phyloP scores from a whole-genome alignment of 306 rosid genomes.

The Cucumis cinereus region DNA sequence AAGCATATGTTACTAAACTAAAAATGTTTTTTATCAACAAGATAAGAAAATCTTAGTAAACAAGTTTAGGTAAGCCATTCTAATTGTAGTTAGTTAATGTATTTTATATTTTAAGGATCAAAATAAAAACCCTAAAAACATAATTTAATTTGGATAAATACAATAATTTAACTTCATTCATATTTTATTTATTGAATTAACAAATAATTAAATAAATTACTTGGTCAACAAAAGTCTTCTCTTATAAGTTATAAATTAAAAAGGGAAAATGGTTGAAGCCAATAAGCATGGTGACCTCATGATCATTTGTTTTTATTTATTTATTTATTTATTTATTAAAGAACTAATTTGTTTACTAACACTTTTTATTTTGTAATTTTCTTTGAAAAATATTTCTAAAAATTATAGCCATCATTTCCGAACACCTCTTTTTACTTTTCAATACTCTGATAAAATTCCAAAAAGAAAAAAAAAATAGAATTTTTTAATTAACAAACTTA shows the following conservation, averaged over 20 bases:
- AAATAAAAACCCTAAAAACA: too few species aligned
- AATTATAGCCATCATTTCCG: background rate
- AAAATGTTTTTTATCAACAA: too few species aligned
- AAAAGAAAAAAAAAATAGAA: background rate
- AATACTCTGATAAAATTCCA: background rate
- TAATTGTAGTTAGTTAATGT: too few species aligned
- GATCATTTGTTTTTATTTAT: background rate
- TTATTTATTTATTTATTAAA: background rate
- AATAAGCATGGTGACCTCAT: background rate
- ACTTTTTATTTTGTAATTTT: background rate
- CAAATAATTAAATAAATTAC: background rate
- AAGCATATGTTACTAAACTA: too few species aligned
- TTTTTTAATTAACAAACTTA: background rate
- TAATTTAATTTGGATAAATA: too few species aligned
- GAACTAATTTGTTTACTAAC: background rate
- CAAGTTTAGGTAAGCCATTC: too few species aligned
- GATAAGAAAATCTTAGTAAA: too few species aligned
- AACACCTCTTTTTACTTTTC: background rate
- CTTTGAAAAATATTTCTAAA: background rate
- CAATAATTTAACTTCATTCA: background rate
- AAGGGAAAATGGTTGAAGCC: background rate
- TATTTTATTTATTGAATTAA: background rate
- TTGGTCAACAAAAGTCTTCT: conserved; percentile 1
- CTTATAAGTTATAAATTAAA: background rate
- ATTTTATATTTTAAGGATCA: too few species aligned